Evolutionary conservation across 2,329 filamentous ascomycete species (phyloP), one percentile per base, ranked within the genome.

Genomic region (Aspergillus brasiliensis): DNA sequence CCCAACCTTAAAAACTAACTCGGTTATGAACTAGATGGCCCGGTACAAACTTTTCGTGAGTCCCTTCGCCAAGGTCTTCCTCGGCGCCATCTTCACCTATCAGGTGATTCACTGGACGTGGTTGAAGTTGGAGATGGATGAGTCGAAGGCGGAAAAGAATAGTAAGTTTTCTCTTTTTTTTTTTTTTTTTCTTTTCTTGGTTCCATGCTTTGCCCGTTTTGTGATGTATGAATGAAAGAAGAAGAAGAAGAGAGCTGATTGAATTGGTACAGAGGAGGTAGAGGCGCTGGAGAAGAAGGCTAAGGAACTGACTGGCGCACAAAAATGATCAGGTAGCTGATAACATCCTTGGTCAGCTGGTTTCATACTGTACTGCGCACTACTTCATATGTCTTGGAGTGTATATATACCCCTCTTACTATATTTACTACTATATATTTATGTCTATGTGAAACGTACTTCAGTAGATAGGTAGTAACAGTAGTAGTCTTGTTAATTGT

Each of bases 31-130:
- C 11, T 56, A 81, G 79, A 69, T 76, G 62, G 68, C 73, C 11
- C 74, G 71, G n/a, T 78, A 78, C 63, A 72, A 72, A 40, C 61
- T 69, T 40, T 79, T 80, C 59, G 72, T 69, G 5, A 70, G 78
- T 34, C 79, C 80, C 8, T 77, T 82, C 53, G 74, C 75, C 61
- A 82, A 82, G 63, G 77, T 80, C 60, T 80, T 82, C 57, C 73
- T 82, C 3, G 77, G 79, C 7, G 78, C 79, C 3, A 75, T 82
- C 37, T 77, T 82, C 65, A 79, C 77, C 15, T 82, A 81, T 65
- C 80, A 82, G 62, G 71, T 81, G 44, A 70, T 80, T 19, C 80
- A 82, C 63, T 81, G 77, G 77, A 67, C 70, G 28, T 82, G 80
- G 80, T 57, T 79, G 67, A 80, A 78, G 60, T 66, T 82, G 11